Base-by-base conservation (phyloP, 345 rosid species). In the Pugionium dolabratum region DNA sequence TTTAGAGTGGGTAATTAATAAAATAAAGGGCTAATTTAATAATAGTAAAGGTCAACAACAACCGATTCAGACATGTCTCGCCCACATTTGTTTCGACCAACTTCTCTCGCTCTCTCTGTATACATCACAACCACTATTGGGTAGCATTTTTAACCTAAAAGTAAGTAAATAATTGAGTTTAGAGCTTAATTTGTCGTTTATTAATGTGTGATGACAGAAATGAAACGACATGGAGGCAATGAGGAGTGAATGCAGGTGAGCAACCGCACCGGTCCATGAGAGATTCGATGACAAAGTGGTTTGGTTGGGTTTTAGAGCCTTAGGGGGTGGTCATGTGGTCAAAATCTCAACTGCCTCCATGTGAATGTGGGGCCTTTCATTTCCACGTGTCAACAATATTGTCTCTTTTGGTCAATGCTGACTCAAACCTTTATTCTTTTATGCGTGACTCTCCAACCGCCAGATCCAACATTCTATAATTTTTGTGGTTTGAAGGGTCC, bases 171-270 rank as follows among this genome's bases (percentile, higher is more conserved):
- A n/a, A 70, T 70, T 53, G 49, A 53, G 5, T 37, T 52, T 11
- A 36, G 41, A 31, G 31, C 63, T 71, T 54, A n/a, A 5, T 25
- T 43, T 54, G 49, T 70, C 29, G 42, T 53, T 43, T 10, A 25
- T 60, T 61, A 2, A 61, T 71, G 65, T 64, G 4, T 1, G 6
- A 40, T 57, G 48, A 58, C n/a, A 59, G 32, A 40, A 40, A 4
- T 3, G 50, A 67, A 31, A 69, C 36, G 54, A 52, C 39, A 43
- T 3, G 27, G 61, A 69, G 56, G 25, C 56, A 48, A 48, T 3
- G 56, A 62, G 54, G 7, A 60, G 69, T 62, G 64, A 47, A 41
- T 63, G 75, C 75, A 63, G 70, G 69, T 71, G 70, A 70, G 62
- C 74, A 70, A 70, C 74, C 68, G 2, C 74, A 70, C 62, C 74